These are phyloP conservation scores for Fusarium brevicatenulatum DNA, from an alignment of 2,329 filamentous ascomycete species.

Conservation along the genomic window DNA sequence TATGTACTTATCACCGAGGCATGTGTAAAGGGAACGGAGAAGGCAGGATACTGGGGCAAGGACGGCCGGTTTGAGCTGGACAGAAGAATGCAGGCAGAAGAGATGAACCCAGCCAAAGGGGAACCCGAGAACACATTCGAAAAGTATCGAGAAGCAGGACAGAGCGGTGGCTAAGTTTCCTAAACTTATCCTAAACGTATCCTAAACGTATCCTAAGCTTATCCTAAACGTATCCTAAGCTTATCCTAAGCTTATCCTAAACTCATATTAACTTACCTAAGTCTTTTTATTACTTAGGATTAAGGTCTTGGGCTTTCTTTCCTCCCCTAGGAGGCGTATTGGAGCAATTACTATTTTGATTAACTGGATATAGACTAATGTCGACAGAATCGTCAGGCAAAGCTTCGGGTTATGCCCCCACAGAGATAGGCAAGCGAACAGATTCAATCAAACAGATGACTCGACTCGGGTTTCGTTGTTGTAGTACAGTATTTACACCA, in stretches of 20 bases:
- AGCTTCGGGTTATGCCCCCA: slow-evolving; percentile 17
- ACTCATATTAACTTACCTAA: no score
- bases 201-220: no score
- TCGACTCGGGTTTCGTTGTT: slow-evolving; percentile 52
- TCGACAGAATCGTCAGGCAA: slow-evolving; percentile 24
- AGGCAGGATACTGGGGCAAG: slow-evolving; percentile 72
- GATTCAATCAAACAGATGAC: slow-evolving; percentile 47
- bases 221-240: no score
- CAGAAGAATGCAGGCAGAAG: slow-evolving; percentile 73
- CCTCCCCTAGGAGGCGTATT: background rate
- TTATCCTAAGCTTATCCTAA: no score
- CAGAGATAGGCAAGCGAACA: slow-evolving; percentile 30
- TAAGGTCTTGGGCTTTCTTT: no score
- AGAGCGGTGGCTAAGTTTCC: slow-evolving; percentile 55
- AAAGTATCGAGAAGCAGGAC: slow-evolving; percentile 57
- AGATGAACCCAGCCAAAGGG: slow-evolving; percentile 46
- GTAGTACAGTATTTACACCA: slow-evolving; percentile 59
- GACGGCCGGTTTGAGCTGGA: slow-evolving; percentile 77
- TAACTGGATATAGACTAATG: slow-evolving; percentile 12
- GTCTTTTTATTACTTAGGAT: no score
- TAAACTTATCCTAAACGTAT: no score
- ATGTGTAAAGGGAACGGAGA: slow-evolving; percentile 71
- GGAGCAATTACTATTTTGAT: slow-evolving; percentile 25
- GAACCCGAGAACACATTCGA: slow-evolving; percentile 50
- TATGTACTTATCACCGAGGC: slow-evolving; percentile 79